A percentile compares a stretch with the other conserved stretches of the same genome.
Conservation (phyloP, 345 rosid species). For the Eucalyptus marginata region DNA sequence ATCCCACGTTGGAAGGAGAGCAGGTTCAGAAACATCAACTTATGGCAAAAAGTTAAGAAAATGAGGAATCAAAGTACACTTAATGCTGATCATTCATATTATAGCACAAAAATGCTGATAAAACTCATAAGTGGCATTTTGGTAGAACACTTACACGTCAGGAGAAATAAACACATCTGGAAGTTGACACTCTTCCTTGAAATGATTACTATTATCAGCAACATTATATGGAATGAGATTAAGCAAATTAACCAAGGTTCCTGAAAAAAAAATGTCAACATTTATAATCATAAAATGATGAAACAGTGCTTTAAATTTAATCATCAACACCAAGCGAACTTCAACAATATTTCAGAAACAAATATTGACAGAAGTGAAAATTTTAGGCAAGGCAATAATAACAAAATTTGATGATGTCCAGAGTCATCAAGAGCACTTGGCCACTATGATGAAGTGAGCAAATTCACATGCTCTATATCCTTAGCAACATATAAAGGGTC, state of each 20-base stretch:
- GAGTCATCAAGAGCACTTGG: background rate
- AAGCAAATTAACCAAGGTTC: constrained; percentile 78
- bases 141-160: constrained; percentile 45
- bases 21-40: background rate
- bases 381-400: background rate
- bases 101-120: background rate
- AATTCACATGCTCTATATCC: background rate
- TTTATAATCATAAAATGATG: background rate
- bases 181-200: constrained; percentile 68
- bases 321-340: background rate
- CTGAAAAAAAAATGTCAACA: constrained; percentile 13
- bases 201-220: constrained; percentile 35
- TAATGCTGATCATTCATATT: background rate
- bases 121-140: background rate
- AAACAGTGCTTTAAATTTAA: background rate
- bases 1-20: background rate
- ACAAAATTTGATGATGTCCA: background rate
- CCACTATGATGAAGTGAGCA: background rate
- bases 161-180: constrained; percentile 74
- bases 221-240: constrained; percentile 44
- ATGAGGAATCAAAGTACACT: background rate
- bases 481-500: background rate
- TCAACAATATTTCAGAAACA: background rate
- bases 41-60: background rate
- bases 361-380: background rate